Conservation (phyloP, 2,329 filamentous ascomycete genomes). For the Saccharata proteae region DNA sequence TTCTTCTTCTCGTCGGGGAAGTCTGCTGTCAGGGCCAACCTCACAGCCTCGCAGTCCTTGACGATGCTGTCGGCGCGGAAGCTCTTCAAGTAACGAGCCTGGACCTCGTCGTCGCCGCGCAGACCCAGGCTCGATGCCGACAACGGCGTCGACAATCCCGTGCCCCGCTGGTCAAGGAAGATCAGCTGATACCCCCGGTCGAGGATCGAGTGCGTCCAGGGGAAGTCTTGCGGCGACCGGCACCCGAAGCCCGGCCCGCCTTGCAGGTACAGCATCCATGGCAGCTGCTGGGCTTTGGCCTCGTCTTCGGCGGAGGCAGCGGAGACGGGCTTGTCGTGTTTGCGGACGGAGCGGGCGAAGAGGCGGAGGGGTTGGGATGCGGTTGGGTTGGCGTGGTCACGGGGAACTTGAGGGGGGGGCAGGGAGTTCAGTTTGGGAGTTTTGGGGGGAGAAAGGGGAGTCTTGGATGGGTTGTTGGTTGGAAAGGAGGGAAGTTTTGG, state of each 20-base stretch:
- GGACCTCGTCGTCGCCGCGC: slow-evolving; percentile 50
- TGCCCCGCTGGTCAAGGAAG: slow-evolving; percentile 83
- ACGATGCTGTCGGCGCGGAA: slow-evolving; percentile 90
- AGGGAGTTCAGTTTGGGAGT: too few relatives aligned
- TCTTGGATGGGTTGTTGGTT: too few relatives aligned
- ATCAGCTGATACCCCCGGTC: slow-evolving; percentile 73
- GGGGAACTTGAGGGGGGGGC: too few relatives aligned
- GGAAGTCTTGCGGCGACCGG: slow-evolving; percentile 58
- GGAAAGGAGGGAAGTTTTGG: too few relatives aligned
- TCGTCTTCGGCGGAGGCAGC: slow-evolving; percentile 36
- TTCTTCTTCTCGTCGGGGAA: slow-evolving; percentile 58
- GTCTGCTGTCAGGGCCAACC: slow-evolving; percentile 58
- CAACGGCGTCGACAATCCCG: slow-evolving; percentile 71
- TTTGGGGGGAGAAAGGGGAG: slow-evolving; percentile 41
- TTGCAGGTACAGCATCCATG: slow-evolving; percentile 62
- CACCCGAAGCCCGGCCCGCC: slow-evolving; percentile 79
- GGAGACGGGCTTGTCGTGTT: slow-evolving; percentile 45
- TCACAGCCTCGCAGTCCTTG: slow-evolving; percentile 75
- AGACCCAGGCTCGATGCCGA: slow-evolving; percentile 58
- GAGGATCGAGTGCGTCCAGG: slow-evolving; percentile 59
- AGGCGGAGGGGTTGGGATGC: slow-evolving; percentile 44
- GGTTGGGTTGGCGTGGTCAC: slow-evolving; percentile 6
- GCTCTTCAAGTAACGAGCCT: slow-evolving; percentile 68
- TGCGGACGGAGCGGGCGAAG: slow-evolving; percentile 64
- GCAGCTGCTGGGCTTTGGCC: slow-evolving; percentile 34